These are phyloP conservation scores for Fusarium lyarnte DNA, from an alignment of 2,329 filamentous ascomycete genomes.

Conservation along the genomic window DNA sequence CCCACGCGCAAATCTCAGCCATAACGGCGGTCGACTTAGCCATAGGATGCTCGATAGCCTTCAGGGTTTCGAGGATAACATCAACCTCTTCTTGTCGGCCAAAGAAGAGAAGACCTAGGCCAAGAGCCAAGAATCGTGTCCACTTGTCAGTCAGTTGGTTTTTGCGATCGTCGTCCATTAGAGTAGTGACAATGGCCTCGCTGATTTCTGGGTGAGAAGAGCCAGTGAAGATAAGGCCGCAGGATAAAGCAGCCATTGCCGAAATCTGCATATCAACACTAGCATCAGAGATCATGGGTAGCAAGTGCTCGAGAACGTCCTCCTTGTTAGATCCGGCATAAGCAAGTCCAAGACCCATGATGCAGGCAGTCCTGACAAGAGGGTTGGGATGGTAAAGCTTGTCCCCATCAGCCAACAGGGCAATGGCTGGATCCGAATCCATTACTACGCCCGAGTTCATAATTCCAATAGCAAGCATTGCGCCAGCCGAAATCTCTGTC, in stretches of 20 bases:
- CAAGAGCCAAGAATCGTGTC: constrained; percentile 95
- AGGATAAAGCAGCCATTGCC: constrained; percentile 91
- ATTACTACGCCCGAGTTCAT: constrained; percentile 92
- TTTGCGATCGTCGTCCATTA: constrained; percentile 92
- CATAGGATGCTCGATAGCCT: constrained; percentile 97
- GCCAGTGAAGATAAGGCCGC: constrained; percentile 91
- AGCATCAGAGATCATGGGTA: constrained; percentile 88
- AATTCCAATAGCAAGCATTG: constrained; percentile 92
- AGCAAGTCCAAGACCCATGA: constrained; percentile 95
- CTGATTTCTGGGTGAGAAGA: constrained; percentile 91
- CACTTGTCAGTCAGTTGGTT: constrained; percentile 96
- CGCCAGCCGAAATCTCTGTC: constrained; percentile 85
- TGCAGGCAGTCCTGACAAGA: constrained; percentile 81
- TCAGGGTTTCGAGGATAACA: constrained; percentile 94
- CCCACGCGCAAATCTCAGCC: constrained; percentile 97
- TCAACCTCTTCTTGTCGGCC: constrained; percentile 99
- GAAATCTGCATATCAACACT: constrained; percentile 93
- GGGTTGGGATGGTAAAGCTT: constrained; percentile 83
- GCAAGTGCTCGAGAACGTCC: constrained; percentile 82
- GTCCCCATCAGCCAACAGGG: constrained; percentile 81
- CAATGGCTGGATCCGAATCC: constrained; percentile 90
- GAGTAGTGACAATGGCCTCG: constrained; percentile 88
- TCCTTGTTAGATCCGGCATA: constrained; percentile 96
- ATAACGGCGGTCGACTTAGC: constrained; percentile 94
- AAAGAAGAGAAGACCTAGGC: constrained; percentile 93